Base-by-base conservation (phyloP, 2,329 filamentous ascomycete genomes). In the Didymella keratinophila region DNA sequence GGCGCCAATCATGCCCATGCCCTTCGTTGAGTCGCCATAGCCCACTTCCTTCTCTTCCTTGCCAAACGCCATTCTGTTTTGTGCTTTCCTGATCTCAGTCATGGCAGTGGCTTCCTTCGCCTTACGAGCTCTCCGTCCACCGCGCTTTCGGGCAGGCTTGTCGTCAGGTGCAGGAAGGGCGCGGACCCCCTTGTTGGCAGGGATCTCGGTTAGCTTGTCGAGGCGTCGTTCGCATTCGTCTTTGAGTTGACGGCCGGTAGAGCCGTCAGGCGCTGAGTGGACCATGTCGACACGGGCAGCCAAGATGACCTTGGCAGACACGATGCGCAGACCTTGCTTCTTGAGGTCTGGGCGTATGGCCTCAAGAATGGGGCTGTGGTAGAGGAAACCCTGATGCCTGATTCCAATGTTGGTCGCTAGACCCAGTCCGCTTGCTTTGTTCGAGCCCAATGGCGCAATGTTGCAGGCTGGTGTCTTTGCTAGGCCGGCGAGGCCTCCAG, bases 81-180 rank as follows among this genome's bases (percentile, higher is more conserved):
- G 95, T 4, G 93, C 93, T 77, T 98, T 97, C 65, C 93, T 89
- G 28, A 99, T 82, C 54, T 99, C 95, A 0, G 95, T 99, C 92
- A 97, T 96, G 60, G 95, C 94, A 7, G 92, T 92, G 4, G 94
- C 93, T 78, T 97, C 95, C 84, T 99, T 99, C 60, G 94, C 94
- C 78, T 97, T 97, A 56, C 95, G 84, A 12, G 93, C 95, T 65
- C 93, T 85, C 54, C 94, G 84, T 50, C 95, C 95, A 76, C 95
- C 95, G 64, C 95, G 90, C 77, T 99, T 99, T 32, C 93, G 85
- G 0, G 91, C 88, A 1, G 93, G 95, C 76, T 98, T 99, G 78
- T 99, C 95, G 73, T 98, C 95, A 0, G 95, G 95, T 0, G 92
- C 91, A 1, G 94, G 94, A 0, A 98, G 85, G 1, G 95, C 95